A percentile compares a stretch with the other conserved stretches of the same genome.
Evolutionary conservation across 495 filamentous ascomycete genomes (phyloP).

Genomic region (Parmelia sp.): DNA sequence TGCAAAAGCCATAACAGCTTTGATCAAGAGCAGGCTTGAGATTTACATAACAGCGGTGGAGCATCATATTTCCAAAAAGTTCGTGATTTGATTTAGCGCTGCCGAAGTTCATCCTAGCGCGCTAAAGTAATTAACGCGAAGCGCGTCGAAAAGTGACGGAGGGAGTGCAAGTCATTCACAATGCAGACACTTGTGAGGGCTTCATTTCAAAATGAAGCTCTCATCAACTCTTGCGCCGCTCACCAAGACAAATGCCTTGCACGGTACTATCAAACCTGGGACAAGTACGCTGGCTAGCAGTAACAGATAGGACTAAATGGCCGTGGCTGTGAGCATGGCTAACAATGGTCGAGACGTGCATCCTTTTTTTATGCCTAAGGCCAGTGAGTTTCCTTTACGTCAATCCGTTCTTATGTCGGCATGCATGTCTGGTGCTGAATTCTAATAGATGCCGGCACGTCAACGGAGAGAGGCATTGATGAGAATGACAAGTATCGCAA

Average conservation of each 20-base stretch:
- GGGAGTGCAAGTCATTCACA: neutral
- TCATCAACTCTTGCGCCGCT: neutral
- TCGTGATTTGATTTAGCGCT: slow-evolving; percentile 5
- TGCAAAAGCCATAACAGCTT: neutral
- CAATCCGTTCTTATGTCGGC: slow-evolving; percentile 23
- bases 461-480: slow-evolving; percentile 17
- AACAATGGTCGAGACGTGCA: slow-evolving; percentile 32
- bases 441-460: neutral
- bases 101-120: slow-evolving; percentile 5
- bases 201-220: neutral
- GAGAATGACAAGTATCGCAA: slow-evolving; percentile 34
- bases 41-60: neutral
- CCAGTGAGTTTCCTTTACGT: slow-evolving; percentile 25
- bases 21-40: neutral
- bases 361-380: slow-evolving; percentile 37
- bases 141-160: neutral
- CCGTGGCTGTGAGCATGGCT: slow-evolving; percentile 22
- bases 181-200: neutral
- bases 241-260: neutral
- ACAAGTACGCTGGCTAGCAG: neutral
- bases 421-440: slow-evolving; percentile 11
- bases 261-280: neutral
- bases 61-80: neutral
- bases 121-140: slow-evolving; percentile 8
- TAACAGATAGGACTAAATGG: slow-evolving; percentile 15